These are phyloP conservation scores for Isabelozyma heimii DNA, from an alignment of 805 yeast genomes.

Conservation along the genomic window DNA sequence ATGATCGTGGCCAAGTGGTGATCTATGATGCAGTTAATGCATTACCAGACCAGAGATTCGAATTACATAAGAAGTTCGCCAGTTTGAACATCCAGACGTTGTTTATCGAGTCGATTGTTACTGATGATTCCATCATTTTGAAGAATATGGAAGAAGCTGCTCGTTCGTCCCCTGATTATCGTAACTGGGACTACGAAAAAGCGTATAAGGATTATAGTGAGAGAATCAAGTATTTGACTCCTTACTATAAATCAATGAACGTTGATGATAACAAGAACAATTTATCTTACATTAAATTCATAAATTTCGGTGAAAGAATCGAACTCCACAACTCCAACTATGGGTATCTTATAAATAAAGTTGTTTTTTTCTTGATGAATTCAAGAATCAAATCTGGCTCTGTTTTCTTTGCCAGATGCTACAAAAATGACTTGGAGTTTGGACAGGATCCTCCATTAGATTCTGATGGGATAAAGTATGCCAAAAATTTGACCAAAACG, in stretches of 20 bases:
- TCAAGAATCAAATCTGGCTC: constrained; percentile 83
- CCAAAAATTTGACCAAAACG: constrained; percentile 60
- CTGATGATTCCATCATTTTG: constrained; percentile 64
- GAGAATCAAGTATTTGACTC: constrained; percentile 65
- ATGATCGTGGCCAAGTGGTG: constrained; percentile 88
- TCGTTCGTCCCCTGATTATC: constrained; percentile 82
- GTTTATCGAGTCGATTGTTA: constrained; percentile 85
- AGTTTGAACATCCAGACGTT: constrained; percentile 67
- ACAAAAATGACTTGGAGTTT: constrained; percentile 53
- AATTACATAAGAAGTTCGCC: constrained; percentile 53
- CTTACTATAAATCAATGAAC: constrained; percentile 70
- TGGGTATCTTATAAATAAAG: constrained; percentile 87
- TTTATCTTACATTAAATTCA: constrained; percentile 76
- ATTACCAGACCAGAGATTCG: constrained; percentile 60
- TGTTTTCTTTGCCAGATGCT: constrained; percentile 88
- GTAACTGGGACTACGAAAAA: constrained; percentile 65
- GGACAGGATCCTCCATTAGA: constrained; percentile 81
- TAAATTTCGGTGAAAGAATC: constrained; percentile 85
- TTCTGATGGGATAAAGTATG: constrained; percentile 67
- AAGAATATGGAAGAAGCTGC: constrained; percentile 80
- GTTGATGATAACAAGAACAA: constrained; percentile 39
- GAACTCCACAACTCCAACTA: constrained; percentile 77
- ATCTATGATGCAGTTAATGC: constrained; percentile 96
- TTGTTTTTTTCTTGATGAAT: constrained; percentile 90
- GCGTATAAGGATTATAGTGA: constrained; percentile 78